Conservation (phyloP, 1,139 yeast genomes). For the Debaryomycetaceae sp. region DNA sequence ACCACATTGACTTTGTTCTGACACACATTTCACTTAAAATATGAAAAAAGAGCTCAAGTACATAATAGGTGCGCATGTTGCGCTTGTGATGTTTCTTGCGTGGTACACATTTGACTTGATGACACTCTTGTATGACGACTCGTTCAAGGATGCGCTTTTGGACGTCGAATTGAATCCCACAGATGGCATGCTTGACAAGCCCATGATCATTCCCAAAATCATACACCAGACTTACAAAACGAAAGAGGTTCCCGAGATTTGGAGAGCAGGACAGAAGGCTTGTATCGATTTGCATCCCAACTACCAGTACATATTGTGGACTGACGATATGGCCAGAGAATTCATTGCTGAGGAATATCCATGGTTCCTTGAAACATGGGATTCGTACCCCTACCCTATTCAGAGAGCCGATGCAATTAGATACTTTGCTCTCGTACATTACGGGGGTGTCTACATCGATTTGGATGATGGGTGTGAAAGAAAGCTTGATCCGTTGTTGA, state of each 20-base stretch:
- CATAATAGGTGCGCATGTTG: slow-evolving; percentile 55
- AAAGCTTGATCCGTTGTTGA: slow-evolving; percentile 71
- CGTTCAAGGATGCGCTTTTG: slow-evolving; percentile 58
- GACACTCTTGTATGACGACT: slow-evolving; percentile 70
- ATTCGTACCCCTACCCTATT: slow-evolving; percentile 73
- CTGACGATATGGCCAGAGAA: slow-evolving; percentile 77
- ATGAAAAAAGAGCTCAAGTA: slow-evolving; percentile 62
- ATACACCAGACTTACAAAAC: slow-evolving; percentile 93
- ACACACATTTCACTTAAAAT: background rate
- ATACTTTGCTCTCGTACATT: slow-evolving; percentile 76
- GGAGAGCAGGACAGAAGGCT: slow-evolving; percentile 75
- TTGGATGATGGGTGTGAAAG: slow-evolving; percentile 85
- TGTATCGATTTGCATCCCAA: slow-evolving; percentile 82
- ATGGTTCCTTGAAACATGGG: slow-evolving; percentile 83
- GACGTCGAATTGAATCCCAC: slow-evolving; percentile 55
- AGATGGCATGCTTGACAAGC: slow-evolving; percentile 36
- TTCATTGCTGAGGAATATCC: slow-evolving; percentile 76
- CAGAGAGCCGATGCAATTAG: slow-evolving; percentile 92
- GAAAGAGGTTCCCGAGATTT: slow-evolving; percentile 68
- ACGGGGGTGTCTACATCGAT: slow-evolving; percentile 89
- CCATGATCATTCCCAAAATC: slow-evolving; percentile 74
- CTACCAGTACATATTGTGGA: slow-evolving; percentile 86
- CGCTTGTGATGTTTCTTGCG: slow-evolving; percentile 51
- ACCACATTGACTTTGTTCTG: no score
- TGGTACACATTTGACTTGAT: slow-evolving; percentile 73